Base-by-base conservation (phyloP, 371 early-diverging fungal genomes). In the Vairimorpha ceranae region DNA sequence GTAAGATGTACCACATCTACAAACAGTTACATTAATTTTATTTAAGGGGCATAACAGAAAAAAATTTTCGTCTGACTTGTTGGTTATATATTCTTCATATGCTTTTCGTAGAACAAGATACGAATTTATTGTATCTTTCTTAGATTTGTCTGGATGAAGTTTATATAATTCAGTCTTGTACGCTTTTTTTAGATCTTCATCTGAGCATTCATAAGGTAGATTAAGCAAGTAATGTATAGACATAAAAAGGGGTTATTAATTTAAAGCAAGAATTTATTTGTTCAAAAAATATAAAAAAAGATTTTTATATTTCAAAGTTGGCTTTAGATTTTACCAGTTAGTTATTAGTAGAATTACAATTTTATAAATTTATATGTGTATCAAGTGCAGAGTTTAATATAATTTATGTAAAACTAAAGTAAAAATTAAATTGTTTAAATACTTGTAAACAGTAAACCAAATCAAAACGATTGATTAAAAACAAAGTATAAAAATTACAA, bases 1-100 rank as follows among this genome's bases (percentile, higher is more conserved):
- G 25, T 35, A 61, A 10, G 4, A 10, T 7, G 32, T 61, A 19
- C 61, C 61, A 61, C 61, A 61, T 61, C 61, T 33, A 61, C 61
- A 61, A 29, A 32, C 10, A 7, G 36, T 15, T 21, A 7, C 15
- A 19, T 61, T 17, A 10, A 61, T 21, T 21, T 61, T 38, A 36
- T 38, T 7, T 15, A 33, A 4, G 8, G 36, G 36, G 36, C 61
- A 61, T n/a, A 15, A 1, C 10, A 30, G 10, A 35, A 17, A 61
- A 21, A 61, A 61, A 35, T 61, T 61, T 36, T 61, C 61, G 36
- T 61, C 35, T 7, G 41, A 25, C 8, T 14, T 6, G 21, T 61
- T 61, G 3, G 32, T 30, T 21, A 35, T 61, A 21, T 61, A 61
- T 33, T 36, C 21, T 36, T 61, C 41, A 61, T 61, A 61, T 36